Evolutionary conservation across 1,139 yeast genomes (phyloP).

Genomic region (Kazachstania sp.): DNA sequence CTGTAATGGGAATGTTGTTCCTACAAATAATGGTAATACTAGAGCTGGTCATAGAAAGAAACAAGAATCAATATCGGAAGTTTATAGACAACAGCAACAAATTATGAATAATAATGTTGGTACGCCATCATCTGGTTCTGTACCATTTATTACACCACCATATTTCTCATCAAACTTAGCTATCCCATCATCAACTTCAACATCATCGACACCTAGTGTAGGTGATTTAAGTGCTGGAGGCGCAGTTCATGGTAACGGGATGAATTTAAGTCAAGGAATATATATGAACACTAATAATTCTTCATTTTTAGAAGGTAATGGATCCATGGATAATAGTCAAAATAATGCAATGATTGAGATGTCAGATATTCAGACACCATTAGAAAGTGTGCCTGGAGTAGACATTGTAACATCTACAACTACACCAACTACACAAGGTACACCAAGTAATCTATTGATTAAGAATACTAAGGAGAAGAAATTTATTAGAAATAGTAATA

Average conservation of each 20-base stretch:
- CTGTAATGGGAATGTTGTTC: not conserved
- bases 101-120: constrained; percentile 4
- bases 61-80: constrained; percentile 26
- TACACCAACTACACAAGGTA: not conserved
- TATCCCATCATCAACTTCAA: constrained; percentile 17
- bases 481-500: not conserved
- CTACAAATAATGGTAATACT: not conserved
- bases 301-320: not conserved
- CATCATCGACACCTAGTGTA: constrained; percentile 22
- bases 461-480: not conserved
- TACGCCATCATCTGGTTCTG: constrained; percentile 10
- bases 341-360: constrained; percentile 7
- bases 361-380: constrained; percentile 12
- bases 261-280: not conserved
- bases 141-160: constrained; percentile 18
- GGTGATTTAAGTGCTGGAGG: constrained; percentile 4
- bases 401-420: not conserved
- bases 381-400: not conserved
- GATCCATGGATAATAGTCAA: constrained; percentile 1
- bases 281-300: constrained; percentile 6
- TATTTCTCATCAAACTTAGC: constrained; percentile 16
- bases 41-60: constrained; percentile 17
- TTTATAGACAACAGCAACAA: constrained; percentile 10
- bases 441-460: not conserved
- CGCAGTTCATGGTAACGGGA: not conserved